These are phyloP conservation scores for Tylopilus sp. DNA, from an alignment of 768 basidiomycete species.

Conservation along the genomic window DNA sequence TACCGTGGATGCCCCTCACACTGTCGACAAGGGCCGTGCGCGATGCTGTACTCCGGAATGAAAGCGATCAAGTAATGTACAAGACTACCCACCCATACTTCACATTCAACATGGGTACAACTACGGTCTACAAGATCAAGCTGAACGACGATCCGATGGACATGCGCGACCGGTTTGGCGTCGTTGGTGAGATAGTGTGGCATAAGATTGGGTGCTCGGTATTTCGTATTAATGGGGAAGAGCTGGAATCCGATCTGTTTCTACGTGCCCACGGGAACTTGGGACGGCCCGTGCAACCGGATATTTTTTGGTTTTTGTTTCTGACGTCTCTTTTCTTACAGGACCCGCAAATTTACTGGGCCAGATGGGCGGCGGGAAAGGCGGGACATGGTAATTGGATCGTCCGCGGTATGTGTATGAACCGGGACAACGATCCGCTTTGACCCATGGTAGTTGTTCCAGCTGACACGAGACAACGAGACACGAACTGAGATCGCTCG, in stretches of 20 bases:
- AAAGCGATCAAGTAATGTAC: slow-evolving; percentile 28
- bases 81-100: slow-evolving; percentile 24
- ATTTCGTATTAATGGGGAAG: slow-evolving; percentile 27
- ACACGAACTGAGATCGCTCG: slow-evolving; percentile 16
- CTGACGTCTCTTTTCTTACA: neutral
- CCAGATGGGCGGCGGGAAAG: slow-evolving; percentile 32
- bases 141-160: slow-evolving; percentile 19
- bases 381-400: slow-evolving; percentile 26
- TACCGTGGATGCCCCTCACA: slow-evolving; percentile 18
- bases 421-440: neutral
- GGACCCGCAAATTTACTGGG: slow-evolving; percentile 31
- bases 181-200: slow-evolving; percentile 36
- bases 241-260: slow-evolving; percentile 24
- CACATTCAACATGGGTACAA: slow-evolving; percentile 10
- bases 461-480: slow-evolving; percentile 21
- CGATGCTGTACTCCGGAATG: slow-evolving; percentile 24
- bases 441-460: neutral
- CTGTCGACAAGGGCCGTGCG: slow-evolving; percentile 24
- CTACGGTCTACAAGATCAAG: slow-evolving; percentile 25
- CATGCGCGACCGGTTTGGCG: slow-evolving; percentile 29
- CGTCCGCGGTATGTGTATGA: slow-evolving; percentile 14
- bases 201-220: slow-evolving; percentile 25
- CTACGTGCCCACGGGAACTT: slow-evolving; percentile 19
- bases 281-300: slow-evolving; percentile 17
- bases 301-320: neutral